Conservation (phyloP, 352 stramenopile species). For the Halophytophthora polymorphica region DNA sequence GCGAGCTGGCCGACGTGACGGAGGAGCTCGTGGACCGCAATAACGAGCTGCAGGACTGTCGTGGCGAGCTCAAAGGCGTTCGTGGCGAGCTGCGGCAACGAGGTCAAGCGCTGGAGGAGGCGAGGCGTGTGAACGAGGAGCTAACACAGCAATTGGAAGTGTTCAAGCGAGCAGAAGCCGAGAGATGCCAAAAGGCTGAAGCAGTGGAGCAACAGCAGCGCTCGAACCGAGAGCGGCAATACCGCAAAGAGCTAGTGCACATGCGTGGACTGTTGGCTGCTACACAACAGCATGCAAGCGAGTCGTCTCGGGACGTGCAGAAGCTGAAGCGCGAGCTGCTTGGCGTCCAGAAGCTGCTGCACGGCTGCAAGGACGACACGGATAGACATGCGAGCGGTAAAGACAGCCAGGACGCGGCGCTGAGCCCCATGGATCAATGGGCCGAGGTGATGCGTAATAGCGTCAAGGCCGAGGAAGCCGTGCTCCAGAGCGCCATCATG, state of each 20-base stretch:
- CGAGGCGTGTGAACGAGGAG: slow-evolving; percentile 9
- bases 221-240: slow-evolving; percentile 19
- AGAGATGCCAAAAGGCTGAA: slow-evolving; percentile 5
- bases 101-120: slow-evolving; percentile 7
- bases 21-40: slow-evolving; percentile 43
- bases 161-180: slow-evolving; percentile 5
- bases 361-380: slow-evolving; percentile 24
- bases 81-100: slow-evolving; percentile 19
- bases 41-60: slow-evolving; percentile 19
- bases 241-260: slow-evolving; percentile 36
- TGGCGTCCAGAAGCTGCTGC: slow-evolving; percentile 43
- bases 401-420: slow-evolving; percentile 1
- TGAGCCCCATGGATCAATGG: slow-evolving; percentile 15
- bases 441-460: slow-evolving; percentile 14
- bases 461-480: slow-evolving; percentile 27
- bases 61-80: slow-evolving; percentile 18
- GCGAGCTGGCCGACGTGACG: slow-evolving; percentile 22
- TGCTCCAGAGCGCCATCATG: slow-evolving; percentile 42
- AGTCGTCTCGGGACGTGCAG: slow-evolving; percentile 49
- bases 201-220: slow-evolving; percentile 21
- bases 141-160: slow-evolving; percentile 17
- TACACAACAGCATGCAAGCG: slow-evolving; percentile 40
- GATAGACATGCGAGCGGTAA: not conserved
- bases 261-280: slow-evolving; percentile 46
- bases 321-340: slow-evolving; percentile 49